Conservation (phyloP, 192 early-diverging fungal species). For the Entomortierella chlamydospora region DNA sequence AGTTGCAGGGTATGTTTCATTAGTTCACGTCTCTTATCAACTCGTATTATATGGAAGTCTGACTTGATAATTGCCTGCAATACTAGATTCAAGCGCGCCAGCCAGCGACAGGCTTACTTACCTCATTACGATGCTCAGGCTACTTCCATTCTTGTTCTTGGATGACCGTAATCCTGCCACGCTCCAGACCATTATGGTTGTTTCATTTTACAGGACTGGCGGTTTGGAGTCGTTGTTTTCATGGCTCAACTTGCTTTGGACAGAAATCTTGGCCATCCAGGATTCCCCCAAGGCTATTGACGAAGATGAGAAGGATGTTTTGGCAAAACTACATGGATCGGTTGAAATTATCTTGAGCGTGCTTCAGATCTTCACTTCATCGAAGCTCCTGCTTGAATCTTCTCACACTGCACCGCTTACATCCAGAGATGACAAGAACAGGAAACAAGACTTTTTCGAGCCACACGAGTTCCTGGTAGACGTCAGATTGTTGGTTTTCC, state of each 20-base stretch:
- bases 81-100: constrained; percentile 13
- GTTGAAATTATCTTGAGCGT: constrained; percentile 71
- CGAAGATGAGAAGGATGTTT: constrained; percentile 51
- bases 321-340: constrained; percentile 55
- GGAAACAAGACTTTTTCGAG: constrained; percentile 74
- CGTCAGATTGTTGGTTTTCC: constrained; percentile 70
- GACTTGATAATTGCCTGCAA: background rate
- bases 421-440: constrained; percentile 67
- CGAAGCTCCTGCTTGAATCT: constrained; percentile 80
- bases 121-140: constrained; percentile 63
- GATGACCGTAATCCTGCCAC: constrained; percentile 69
- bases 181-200: constrained; percentile 72
- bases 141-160: constrained; percentile 66
- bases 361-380: constrained; percentile 75
- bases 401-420: constrained; percentile 68
- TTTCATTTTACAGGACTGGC: constrained; percentile 68
- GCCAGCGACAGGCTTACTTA: constrained; percentile 65
- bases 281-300: constrained; percentile 26
- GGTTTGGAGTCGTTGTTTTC: constrained; percentile 65
- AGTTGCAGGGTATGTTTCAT: constrained; percentile 44
- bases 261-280: constrained; percentile 46
- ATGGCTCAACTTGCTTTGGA: constrained; percentile 63
- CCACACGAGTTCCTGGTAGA: constrained; percentile 74
- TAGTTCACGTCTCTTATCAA: background rate
- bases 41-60: too few species aligned